Percentiles rank a stretch among this genome's conserved stretches.
Evolutionary conservation across 495 filamentous ascomycete genomes (phyloP).

Genomic region (Penicillium pancosmium): DNA sequence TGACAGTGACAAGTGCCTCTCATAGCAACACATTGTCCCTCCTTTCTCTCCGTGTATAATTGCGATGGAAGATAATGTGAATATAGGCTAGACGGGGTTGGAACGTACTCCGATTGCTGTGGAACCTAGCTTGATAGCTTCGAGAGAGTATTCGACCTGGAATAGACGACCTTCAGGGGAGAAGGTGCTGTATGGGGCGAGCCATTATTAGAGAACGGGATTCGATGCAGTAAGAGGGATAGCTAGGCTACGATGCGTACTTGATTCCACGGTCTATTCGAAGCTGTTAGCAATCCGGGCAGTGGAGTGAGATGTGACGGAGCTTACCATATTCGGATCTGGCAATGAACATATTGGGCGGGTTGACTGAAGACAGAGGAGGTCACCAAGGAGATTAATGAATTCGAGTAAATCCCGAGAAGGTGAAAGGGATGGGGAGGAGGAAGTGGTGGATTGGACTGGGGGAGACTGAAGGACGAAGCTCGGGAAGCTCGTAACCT

Average conservation of each 20-base stretch:
- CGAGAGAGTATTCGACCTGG: conserved; percentile 99
- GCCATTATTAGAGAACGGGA: conserved; percentile 29
- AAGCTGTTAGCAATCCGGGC: conserved; percentile 37
- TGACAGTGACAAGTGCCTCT: background rate
- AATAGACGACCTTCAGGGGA: conserved; percentile 99
- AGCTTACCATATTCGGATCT: conserved; percentile 97
- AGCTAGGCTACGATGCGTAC: conserved; percentile 54
- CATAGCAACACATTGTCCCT: background rate
- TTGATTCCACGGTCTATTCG: conserved; percentile 95
- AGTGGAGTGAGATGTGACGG: conserved; percentile 22
- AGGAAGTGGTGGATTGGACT: background rate
- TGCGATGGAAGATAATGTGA: conserved; percentile 9
- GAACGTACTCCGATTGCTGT: conserved; percentile 88
- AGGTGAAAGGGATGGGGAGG: conserved; percentile 5
- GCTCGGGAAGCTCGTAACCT: conserved; percentile 31
- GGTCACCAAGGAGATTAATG: conserved; percentile 3
- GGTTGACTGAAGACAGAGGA: conserved; percentile 16
- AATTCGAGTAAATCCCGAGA: conserved; percentile 6
- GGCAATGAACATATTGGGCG: conserved; percentile 94
- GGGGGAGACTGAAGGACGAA: conserved; percentile 17
- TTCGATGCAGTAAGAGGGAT: conserved; percentile 3
- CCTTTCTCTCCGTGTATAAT: background rate
- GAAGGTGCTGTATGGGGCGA: conserved; percentile 79
- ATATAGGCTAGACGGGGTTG: conserved; percentile 11
- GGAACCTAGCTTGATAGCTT: conserved; percentile 98